phyloP scores from a whole-genome alignment of 495 filamentous ascomycete genomes.

The Bombardia bombarda region DNA sequence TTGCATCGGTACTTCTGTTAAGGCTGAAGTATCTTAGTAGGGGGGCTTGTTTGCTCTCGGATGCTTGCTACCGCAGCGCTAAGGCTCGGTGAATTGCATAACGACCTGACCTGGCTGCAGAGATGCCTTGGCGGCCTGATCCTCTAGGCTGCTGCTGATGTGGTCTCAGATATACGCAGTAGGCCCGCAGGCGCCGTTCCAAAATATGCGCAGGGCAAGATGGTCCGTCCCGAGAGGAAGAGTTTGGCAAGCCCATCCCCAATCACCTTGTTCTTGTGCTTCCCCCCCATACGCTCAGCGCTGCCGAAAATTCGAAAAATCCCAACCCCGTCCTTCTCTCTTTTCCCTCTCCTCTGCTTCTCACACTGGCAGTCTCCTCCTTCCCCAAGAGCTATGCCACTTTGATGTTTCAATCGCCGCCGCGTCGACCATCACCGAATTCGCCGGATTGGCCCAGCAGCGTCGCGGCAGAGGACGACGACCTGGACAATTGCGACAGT shows the following conservation, averaged over 20 bases:
- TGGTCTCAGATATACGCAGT: conserved; percentile 28
- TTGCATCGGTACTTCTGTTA: too few species aligned
- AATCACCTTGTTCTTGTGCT: conserved; percentile 25
- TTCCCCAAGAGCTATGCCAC: conserved; percentile 26
- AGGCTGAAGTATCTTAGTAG: too few species aligned
- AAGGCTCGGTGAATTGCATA: conserved; percentile 17
- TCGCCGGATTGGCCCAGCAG: conserved; percentile 23
- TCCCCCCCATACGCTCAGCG: conserved; percentile 26
- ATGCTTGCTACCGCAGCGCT: conserved; percentile 23
- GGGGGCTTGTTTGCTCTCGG: too few species aligned
- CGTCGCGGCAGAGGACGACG: conserved; percentile 20
- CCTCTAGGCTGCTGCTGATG: conserved; percentile 8
- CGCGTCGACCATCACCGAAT: conserved; percentile 21
- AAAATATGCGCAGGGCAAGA: conserved; percentile 19
- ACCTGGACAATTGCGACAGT: conserved; percentile 21
- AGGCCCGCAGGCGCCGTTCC: conserved; percentile 13
- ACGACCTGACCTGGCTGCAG: conserved; percentile 19
- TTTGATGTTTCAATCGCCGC: conserved; percentile 27
- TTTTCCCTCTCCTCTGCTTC: conserved; percentile 15
- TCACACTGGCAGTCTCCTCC: conserved; percentile 16
- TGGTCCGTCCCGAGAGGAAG: conserved; percentile 8
- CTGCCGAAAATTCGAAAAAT: conserved; percentile 30
- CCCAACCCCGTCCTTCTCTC: conserved; percentile 26
- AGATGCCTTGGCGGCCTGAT: conserved; percentile 20
- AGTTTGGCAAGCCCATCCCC: conserved; percentile 22